Evolutionary conservation across 768 basidiomycete species (phyloP), one percentile per base, ranked within the genome.

Genomic region (Infundibulicybe gibba): DNA sequence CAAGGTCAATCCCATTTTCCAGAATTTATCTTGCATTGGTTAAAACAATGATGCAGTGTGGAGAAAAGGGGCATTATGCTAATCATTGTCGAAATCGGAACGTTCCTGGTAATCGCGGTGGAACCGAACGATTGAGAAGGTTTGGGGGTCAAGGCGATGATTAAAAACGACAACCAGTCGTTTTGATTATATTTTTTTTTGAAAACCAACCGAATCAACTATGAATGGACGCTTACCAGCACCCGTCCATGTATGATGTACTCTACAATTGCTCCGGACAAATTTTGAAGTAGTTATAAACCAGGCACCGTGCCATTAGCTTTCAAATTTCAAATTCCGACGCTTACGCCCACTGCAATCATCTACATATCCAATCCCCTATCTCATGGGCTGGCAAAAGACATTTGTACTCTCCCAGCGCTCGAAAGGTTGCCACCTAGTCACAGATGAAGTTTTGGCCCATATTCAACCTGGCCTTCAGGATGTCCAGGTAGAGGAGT

Each of bases 41-140:
- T 40, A 15, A 33, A 31, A 54, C 4, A 38, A 47, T 45, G 42
- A 47, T 54, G 5, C 51, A 92, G 85, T 97, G 94, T 58, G 90
- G 90, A 32, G 85, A 91, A 63, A 86, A 87, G 54, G 95, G 95
- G 1, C 95, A 98, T 61, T 95, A 95, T 60, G 94, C 94, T 15
- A 95, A 97, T 61, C 84, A 90, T 56, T 97, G 94, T 65, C 80
- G 86, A 35, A 94, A 94, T 63, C 72, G 88, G 47, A 94, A 93
- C 61, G 86, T 92, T 17, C 93, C 93, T 20, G 93, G 93, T 11
- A 92, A 90, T 61, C 77, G 93, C 41, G 93, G 93, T 47, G 93
- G 93, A 6, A 67, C 83, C 40, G 89, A 90, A 54, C 75, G 76
- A 38, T 49, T 63, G n/a, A 71, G 71, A 56, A 65, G 68, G 56